These are phyloP conservation scores for Beta macrorhiza DNA, from an alignment of 179 eudicot species.

Conservation along the genomic window DNA sequence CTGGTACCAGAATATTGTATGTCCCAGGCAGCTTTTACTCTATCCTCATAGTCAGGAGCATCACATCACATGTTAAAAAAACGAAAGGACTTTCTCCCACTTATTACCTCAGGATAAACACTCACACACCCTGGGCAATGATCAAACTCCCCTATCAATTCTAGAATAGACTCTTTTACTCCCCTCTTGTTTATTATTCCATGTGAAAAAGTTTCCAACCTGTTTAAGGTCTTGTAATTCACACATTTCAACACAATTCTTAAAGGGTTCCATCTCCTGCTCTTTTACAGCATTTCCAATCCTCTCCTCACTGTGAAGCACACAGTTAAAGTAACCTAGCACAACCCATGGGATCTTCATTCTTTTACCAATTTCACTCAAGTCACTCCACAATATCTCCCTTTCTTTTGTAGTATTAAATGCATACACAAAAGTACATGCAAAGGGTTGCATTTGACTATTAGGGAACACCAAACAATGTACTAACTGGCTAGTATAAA, in stretches of 20 bases:
- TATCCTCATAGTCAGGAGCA: neutral
- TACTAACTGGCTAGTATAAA: neutral
- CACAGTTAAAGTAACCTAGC: too few relatives aligned
- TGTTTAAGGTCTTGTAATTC: too few relatives aligned
- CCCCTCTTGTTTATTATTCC: too few relatives aligned
- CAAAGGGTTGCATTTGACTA: rapidly evolving
- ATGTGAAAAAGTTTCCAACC: too few relatives aligned
- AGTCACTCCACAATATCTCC: too few relatives aligned
- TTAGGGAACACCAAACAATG: neutral
- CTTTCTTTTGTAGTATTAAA: neutral
- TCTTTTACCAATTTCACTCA: too few relatives aligned
- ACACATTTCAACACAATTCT: too few relatives aligned
- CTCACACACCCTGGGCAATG: neutral
- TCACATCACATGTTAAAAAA: neutral
- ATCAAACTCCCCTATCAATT: neutral
- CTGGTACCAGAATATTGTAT: neutral
- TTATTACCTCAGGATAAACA: neutral
- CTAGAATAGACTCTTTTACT: too few relatives aligned
- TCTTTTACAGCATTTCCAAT: too few relatives aligned
- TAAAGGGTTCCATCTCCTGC: too few relatives aligned
- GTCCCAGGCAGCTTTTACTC: neutral
- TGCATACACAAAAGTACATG: neutral
- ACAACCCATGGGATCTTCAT: too few relatives aligned
- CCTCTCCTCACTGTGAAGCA: too few relatives aligned
- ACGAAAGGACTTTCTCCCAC: neutral